A percentile compares a stretch with the other conserved stretches of the same genome.
phyloP scores from a whole-genome alignment of 2,329 filamentous ascomycete genomes.

The Hymenoscyphus occultus region DNA sequence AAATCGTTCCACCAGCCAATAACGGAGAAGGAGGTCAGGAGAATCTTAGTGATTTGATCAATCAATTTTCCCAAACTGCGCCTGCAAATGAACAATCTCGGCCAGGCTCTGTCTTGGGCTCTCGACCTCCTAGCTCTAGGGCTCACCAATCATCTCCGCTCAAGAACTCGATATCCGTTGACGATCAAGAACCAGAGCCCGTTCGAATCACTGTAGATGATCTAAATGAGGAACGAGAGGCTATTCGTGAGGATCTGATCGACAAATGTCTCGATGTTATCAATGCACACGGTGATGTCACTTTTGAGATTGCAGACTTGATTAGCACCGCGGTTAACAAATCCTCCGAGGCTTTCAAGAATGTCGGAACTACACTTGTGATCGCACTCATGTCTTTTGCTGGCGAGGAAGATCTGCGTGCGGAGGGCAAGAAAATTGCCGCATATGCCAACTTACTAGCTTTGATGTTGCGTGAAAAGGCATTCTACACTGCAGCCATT shows the following conservation, averaged over 20 bases:
- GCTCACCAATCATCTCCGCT: conserved; percentile 11
- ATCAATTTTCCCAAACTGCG: conserved; percentile 14
- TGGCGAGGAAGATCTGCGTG: conserved; percentile 53
- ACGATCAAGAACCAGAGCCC: conserved; percentile 9
- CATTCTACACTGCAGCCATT: conserved; percentile 76
- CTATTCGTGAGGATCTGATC: conserved; percentile 74
- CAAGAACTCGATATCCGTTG: conserved; percentile 9
- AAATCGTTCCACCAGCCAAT: conserved; percentile 12
- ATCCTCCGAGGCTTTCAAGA: conserved; percentile 60
- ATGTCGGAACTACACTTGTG: conserved; percentile 79
- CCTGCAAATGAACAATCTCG: neutral
- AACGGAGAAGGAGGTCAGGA: conserved; percentile 14
- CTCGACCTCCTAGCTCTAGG: conserved; percentile 3
- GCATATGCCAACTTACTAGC: conserved; percentile 91
- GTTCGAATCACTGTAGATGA: conserved; percentile 65
- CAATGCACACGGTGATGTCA: conserved; percentile 80
- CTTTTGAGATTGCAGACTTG: conserved; percentile 86
- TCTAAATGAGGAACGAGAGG: conserved; percentile 70
- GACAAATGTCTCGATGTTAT: conserved; percentile 89
- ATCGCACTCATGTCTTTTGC: conserved; percentile 74
- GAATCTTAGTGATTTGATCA: conserved; percentile 25
- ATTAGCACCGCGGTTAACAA: conserved; percentile 67
- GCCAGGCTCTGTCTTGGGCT: neutral
- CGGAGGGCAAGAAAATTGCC: conserved; percentile 63
- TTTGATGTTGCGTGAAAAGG: conserved; percentile 75